A percentile compares a stretch with the other conserved stretches of the same genome.
These are phyloP conservation scores for Calophaca sinica DNA, from an alignment of 306 rosid species.

Conservation along the genomic window DNA sequence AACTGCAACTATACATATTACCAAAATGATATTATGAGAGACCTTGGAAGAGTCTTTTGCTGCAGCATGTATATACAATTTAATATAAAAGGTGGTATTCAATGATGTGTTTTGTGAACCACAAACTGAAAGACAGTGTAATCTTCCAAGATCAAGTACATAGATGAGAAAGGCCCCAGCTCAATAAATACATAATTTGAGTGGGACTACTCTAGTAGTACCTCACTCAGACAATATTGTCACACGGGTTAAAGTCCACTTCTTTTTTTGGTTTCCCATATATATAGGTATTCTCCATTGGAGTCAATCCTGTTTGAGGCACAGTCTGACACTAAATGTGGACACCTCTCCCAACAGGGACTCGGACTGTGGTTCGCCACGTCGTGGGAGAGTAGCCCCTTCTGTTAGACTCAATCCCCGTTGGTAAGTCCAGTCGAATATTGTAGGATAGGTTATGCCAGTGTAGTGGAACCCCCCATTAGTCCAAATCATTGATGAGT, in stretches of 20 bases:
- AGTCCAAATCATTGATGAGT: constrained; percentile 42
- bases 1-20: constrained; percentile 53
- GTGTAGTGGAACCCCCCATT: constrained; percentile 42
- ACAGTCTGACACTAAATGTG: too few species aligned
- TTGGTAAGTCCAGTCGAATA: constrained; percentile 15
- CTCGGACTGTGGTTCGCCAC: too few species aligned
- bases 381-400: too few species aligned
- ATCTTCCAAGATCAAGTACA: constrained; percentile 49
- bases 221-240: constrained; percentile 30
- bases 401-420: too few species aligned
- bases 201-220: constrained; percentile 42
- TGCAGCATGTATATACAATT: constrained; percentile 43
- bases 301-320: too few species aligned
- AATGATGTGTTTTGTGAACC: constrained; percentile 42
- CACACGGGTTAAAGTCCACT: background rate
- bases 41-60: constrained; percentile 46
- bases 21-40: constrained; percentile 46
- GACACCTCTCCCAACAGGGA: too few species aligned
- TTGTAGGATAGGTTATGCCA: constrained; percentile 26
- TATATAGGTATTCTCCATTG: too few species aligned
- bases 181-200: constrained; percentile 57
- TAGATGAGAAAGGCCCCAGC: constrained; percentile 53
- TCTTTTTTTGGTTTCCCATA: too few species aligned
- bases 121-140: constrained; percentile 49
- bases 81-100: constrained; percentile 28